Percentiles rank a stretch among this genome's conserved stretches.
Conservation (phyloP, 352 stramenopile species). For the Sclerospora graminicola region DNA sequence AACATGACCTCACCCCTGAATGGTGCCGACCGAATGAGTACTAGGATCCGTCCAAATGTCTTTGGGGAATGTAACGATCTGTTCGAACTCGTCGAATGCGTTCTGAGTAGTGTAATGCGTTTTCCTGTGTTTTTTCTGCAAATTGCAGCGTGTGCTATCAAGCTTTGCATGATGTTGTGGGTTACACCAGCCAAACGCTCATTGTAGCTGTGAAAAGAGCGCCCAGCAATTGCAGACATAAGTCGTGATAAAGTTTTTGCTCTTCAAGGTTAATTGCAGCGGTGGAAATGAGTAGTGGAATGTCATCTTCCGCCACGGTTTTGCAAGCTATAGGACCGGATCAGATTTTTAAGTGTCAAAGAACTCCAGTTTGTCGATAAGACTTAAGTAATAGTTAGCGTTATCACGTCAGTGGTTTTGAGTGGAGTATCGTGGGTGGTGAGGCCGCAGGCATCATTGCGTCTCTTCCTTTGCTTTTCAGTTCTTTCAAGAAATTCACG, state of each 20-base stretch:
- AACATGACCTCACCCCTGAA: slow-evolving; percentile 54
- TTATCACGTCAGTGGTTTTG: slow-evolving; percentile 15
- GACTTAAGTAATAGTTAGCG: slow-evolving; percentile 9
- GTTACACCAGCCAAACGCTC: slow-evolving; percentile 15
- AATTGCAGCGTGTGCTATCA: slow-evolving; percentile 25
- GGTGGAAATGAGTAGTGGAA: slow-evolving; percentile 13
- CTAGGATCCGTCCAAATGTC: slow-evolving; percentile 21
- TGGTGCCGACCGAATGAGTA: slow-evolving; percentile 33
- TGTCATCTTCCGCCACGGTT: background rate
- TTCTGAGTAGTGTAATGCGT: slow-evolving; percentile 25
- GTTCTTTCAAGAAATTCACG: too few species aligned
- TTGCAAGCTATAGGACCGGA: too few species aligned
- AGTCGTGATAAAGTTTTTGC: slow-evolving; percentile 23
- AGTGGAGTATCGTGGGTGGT: slow-evolving; percentile 61
- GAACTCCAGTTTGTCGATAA: too few species aligned
- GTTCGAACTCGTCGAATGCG: slow-evolving; percentile 16
- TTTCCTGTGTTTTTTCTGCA: slow-evolving; percentile 23
- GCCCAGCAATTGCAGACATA: slow-evolving; percentile 23
- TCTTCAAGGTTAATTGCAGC: slow-evolving; percentile 19
- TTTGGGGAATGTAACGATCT: slow-evolving; percentile 19
- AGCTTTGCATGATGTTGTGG: slow-evolving; percentile 14
- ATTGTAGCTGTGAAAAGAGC: slow-evolving; percentile 28
- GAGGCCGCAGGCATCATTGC: slow-evolving; percentile 66
- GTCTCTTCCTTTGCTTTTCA: slow-evolving; percentile 7
- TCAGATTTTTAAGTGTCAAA: too few species aligned